Conservation (phyloP, 108 stramenopile genomes). For the Nitzschia palea region DNA sequence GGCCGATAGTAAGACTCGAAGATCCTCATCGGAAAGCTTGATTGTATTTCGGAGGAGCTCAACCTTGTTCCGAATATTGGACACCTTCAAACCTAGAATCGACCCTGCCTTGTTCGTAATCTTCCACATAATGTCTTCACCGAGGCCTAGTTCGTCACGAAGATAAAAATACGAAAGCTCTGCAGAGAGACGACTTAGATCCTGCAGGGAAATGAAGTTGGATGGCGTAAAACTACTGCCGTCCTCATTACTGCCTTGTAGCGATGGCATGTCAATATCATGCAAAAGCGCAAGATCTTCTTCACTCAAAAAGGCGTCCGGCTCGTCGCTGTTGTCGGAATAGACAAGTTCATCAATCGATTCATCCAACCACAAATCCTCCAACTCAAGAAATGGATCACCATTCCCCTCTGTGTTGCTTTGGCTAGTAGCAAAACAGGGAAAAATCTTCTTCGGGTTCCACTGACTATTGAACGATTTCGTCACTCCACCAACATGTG, state of each 20-base stretch:
- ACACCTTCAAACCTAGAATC: constrained; percentile 69
- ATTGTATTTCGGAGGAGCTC: constrained; percentile 52
- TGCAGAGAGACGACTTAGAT: constrained; percentile 1
- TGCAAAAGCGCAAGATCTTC: constrained; percentile 24
- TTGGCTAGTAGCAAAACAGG: not conserved
- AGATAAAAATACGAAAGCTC: constrained; percentile 85
- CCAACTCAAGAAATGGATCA: not conserved
- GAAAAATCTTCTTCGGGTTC: too few species aligned
- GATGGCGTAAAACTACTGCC: not conserved
- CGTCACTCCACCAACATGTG: too few species aligned
- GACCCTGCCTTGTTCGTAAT: constrained; percentile 66
- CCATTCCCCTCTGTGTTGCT: not conserved
- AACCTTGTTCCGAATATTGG: constrained; percentile 63
- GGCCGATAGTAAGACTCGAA: constrained; percentile 47
- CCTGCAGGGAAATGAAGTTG: not conserved
- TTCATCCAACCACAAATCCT: constrained; percentile 3
- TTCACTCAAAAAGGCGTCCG: constrained; percentile 15
- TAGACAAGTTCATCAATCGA: constrained; percentile 16
- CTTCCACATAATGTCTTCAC: constrained; percentile 84
- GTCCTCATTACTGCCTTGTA: not conserved
- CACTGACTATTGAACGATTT: too few species aligned
- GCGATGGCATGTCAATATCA: constrained; percentile 14
- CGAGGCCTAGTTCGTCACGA: constrained; percentile 62
- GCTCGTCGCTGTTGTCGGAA: constrained; percentile 13
- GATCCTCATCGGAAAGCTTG: constrained; percentile 64